phyloP scores from a whole-genome alignment of 441 rosid genomes.

The Sinapis alba region DNA sequence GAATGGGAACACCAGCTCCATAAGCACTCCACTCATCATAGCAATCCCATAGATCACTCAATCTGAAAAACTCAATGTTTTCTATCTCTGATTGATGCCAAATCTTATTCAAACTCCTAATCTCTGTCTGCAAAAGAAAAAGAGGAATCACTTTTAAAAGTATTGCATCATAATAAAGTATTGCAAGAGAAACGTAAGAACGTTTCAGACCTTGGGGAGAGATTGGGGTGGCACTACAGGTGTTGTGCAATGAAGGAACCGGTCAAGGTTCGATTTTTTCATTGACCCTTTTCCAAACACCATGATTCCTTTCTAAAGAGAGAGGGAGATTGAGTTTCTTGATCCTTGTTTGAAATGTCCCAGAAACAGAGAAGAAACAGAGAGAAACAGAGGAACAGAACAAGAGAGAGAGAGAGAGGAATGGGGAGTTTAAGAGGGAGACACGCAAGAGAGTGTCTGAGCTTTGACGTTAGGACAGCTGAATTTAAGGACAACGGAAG shows the following conservation, averaged over 20 bases:
- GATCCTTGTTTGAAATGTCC: slow-evolving; percentile 30
- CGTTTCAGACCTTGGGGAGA: slow-evolving; percentile 66
- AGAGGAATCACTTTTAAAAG: neutral
- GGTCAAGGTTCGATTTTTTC: slow-evolving; percentile 74
- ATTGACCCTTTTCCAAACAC: slow-evolving; percentile 59
- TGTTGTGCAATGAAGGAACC: slow-evolving; percentile 81
- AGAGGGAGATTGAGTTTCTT: slow-evolving; percentile 32
- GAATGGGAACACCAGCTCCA: slow-evolving; percentile 93
- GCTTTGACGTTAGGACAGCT: slow-evolving; percentile 47
- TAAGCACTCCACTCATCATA: slow-evolving; percentile 98
- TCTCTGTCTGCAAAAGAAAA: slow-evolving; percentile 57
- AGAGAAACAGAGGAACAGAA: slow-evolving; percentile 21
- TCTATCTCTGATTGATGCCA: slow-evolving; percentile 97
- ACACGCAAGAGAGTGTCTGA: slow-evolving; percentile 45
- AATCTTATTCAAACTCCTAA: slow-evolving; percentile 71
- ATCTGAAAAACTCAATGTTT: slow-evolving; percentile 72
- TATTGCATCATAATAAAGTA: neutral
- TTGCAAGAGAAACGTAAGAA: neutral
- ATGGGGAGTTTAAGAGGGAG: slow-evolving; percentile 31
- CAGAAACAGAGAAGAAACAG: slow-evolving; percentile 27
- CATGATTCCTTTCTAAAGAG: slow-evolving; percentile 49
- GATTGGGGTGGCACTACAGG: slow-evolving; percentile 73
- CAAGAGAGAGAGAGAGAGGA: neutral
- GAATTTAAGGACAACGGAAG: slow-evolving; percentile 39
- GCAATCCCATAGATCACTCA: slow-evolving; percentile 82